phyloP scores from a whole-genome alignment of 345 rosid species.

The Erysimum cheiranthoides region DNA sequence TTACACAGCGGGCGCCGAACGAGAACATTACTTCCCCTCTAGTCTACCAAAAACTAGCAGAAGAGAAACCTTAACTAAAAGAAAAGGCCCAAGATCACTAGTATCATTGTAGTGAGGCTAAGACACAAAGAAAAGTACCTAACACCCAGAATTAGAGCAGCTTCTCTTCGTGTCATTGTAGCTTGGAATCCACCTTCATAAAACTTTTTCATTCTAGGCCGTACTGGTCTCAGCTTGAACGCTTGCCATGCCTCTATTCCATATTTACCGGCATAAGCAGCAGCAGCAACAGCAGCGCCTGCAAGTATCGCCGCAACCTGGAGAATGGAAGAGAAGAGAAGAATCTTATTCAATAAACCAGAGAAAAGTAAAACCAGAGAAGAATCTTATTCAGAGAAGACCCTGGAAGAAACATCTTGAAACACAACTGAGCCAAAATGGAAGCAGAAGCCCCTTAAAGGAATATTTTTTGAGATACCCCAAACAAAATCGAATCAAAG shows the following conservation, averaged over 20 bases:
- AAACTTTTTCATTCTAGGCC: constrained; percentile 55
- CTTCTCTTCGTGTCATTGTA: constrained; percentile 71
- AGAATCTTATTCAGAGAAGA: neutral
- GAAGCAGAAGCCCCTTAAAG: neutral
- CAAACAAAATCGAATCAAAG: neutral
- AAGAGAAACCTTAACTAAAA: neutral
- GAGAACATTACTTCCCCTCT: neutral
- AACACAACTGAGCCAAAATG: constrained; percentile 4
- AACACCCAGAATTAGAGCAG: constrained; percentile 75
- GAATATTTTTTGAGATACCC: neutral
- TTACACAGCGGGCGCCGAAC: neutral
- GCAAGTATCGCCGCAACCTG: constrained; percentile 59
- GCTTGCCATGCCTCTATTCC: constrained; percentile 71
- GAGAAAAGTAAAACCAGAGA: too few relatives aligned
- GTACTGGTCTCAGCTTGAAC: constrained; percentile 59
- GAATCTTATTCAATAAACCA: neutral
- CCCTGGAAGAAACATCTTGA: neutral
- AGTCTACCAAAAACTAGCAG: neutral
- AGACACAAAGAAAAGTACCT: constrained; percentile 50
- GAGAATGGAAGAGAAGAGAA: neutral
- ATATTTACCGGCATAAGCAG: constrained; percentile 65
- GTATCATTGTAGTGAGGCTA: neutral
- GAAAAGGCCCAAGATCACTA: constrained; percentile 3
- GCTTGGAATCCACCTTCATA: constrained; percentile 80
- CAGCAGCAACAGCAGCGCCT: constrained; percentile 66